Conservation (phyloP, 2,329 filamentous ascomycete species). For the Cladobotryum protrusum region DNA sequence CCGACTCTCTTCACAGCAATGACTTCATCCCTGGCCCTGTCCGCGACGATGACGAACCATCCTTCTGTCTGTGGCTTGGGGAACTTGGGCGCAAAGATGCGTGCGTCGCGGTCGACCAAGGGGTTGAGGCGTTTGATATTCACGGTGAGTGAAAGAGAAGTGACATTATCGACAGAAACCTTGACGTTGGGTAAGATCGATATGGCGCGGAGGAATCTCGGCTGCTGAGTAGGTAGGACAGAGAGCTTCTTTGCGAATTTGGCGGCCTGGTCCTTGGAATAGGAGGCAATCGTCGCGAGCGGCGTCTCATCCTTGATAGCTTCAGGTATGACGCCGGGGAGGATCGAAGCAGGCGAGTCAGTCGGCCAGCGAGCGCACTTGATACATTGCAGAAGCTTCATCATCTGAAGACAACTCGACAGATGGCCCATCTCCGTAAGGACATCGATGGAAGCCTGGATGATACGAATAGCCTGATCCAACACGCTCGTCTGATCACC, state of each 20-base stretch:
- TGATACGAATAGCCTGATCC: conserved; percentile 93
- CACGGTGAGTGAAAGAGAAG: conserved; percentile 57
- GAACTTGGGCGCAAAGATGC: conserved; percentile 82
- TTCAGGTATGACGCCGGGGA: conserved; percentile 61
- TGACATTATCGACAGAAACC: conserved; percentile 55
- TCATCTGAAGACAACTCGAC: conserved; percentile 73
- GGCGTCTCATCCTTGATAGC: conserved; percentile 35
- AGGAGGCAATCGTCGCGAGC: conserved; percentile 37
- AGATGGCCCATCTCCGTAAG: conserved; percentile 82
- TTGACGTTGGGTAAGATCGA: conserved; percentile 63
- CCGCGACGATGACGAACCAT: conserved; percentile 77
- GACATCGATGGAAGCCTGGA: conserved; percentile 91
- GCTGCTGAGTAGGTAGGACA: conserved; percentile 39
- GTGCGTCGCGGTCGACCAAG: conserved; percentile 57
- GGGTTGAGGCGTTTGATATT: conserved; percentile 61
- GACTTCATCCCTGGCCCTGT: conserved; percentile 64
- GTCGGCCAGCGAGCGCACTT: conserved; percentile 89
- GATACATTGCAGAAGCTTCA: conserved; percentile 80
- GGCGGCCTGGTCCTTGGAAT: conserved; percentile 29
- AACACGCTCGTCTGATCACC: conserved; percentile 86
- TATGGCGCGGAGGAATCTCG: conserved; percentile 52
- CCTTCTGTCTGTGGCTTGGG: conserved; percentile 93
- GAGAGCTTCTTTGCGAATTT: conserved; percentile 45
- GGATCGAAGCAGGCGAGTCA: conserved; percentile 70
- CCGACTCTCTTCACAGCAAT: conserved; percentile 79